Base-by-base conservation (phyloP, 257 asterid genomes). In the Przewalskia tangutica region DNA sequence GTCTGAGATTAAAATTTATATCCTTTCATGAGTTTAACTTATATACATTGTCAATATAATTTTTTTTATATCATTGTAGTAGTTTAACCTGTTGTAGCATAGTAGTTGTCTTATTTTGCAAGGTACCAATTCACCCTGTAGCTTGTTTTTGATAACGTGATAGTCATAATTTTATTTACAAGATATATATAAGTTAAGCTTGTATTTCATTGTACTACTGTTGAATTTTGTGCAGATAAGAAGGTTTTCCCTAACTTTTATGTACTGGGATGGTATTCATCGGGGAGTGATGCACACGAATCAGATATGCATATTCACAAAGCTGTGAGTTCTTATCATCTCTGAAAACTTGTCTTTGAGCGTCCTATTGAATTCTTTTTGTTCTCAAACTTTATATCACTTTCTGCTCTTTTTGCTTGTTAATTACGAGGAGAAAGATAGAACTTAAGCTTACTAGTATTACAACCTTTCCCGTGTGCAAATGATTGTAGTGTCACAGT, bases 191-290 rank as follows among this genome's bases (percentile, higher is more conserved):
- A 56, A 56, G 17, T 42, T n/a, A n/a, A 44, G 77, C 23, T 68
- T 68, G 77, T 40, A 18, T 23, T n/a, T 42, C 58, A 10, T n/a
- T 44, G 36, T 18, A 11, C 78, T 71, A 20, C 11, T 46, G 40
- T 12, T 46, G 59, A 54, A 68, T 11, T 81, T 84, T 83, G 86
- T 64, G 84, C 95, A 95, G 98, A 94, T 90, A 94, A 95, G 90
- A 95, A 95, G 90, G 98, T 95, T 83, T 95, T 92, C 71, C 98
- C 99, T 8, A 89, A 94, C 77, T 95, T 91, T 83, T 95, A 95
- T 82, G 85, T 93, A 17, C 89, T 95, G 36, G 99, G 99, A 83
- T 95, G 99, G 99, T 95, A 95, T 88, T 95, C 99, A 50, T 91
- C 95, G 32, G 98, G 99, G 67, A 92, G 94, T 85, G 99, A 95